These are phyloP conservation scores for Ramicandelaber brevisporus DNA, from an alignment of 192 early-diverging fungal genomes.

Conservation along the genomic window DNA sequence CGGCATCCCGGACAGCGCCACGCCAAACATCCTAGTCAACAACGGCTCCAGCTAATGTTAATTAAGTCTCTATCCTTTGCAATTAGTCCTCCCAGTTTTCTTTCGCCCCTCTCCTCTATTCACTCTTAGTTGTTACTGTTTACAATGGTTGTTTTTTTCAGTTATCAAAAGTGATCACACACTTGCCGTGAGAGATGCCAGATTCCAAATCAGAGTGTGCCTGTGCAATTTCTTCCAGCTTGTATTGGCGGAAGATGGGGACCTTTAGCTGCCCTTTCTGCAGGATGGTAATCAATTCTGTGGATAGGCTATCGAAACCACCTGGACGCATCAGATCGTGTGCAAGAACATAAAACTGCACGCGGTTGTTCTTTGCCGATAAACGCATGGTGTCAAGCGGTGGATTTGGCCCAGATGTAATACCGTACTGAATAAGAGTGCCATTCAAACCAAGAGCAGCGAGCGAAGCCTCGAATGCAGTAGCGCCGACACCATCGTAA, in stretches of 20 bases:
- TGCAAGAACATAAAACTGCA: no score
- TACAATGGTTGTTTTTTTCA: no score
- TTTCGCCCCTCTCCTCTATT: no score
- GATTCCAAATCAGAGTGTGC: slow-evolving; percentile 59
- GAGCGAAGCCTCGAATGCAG: slow-evolving; percentile 53
- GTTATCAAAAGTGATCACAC: no score
- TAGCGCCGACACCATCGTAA: slow-evolving; percentile 74
- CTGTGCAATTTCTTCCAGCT: slow-evolving; percentile 36
- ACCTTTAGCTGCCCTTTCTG: slow-evolving; percentile 26
- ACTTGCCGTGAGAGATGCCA: slow-evolving; percentile 44
- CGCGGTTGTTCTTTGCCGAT: slow-evolving; percentile 35
- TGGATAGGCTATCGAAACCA: slow-evolving; percentile 33
- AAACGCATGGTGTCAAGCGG: slow-evolving; percentile 28
- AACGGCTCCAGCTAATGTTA: no score
- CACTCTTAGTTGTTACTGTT: no score
- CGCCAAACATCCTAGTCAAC: no score
- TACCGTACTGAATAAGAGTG: slow-evolving; percentile 62
- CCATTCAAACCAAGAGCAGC: slow-evolving; percentile 34
- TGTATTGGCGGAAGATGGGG: slow-evolving; percentile 46
- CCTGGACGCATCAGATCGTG: no score
- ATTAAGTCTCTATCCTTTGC: no score
- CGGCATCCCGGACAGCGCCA: no score
- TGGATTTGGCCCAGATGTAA: slow-evolving; percentile 53
- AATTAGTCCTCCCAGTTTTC: no score
- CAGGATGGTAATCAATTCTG: slow-evolving; percentile 32